phyloP scores from a whole-genome alignment of 768 basidiomycete genomes.

The Calocera cornea region DNA sequence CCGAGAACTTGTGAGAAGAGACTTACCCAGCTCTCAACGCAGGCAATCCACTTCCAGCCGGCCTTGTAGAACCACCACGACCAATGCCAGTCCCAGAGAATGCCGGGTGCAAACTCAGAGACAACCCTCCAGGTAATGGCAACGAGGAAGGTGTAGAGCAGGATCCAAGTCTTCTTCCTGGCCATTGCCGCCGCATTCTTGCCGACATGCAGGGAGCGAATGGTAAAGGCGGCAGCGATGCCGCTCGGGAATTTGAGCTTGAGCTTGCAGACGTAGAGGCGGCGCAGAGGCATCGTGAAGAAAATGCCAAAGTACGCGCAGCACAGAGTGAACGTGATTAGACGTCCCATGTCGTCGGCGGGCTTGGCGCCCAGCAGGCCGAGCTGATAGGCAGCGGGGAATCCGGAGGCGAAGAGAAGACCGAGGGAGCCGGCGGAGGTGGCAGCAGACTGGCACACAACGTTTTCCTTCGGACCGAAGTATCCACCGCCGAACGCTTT shows the following conservation, averaged over 20 bases:
- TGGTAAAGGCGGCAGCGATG: constrained; percentile 52
- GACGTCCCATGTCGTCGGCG: constrained; percentile 38
- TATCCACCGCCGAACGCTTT: constrained; percentile 39
- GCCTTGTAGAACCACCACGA: constrained; percentile 46
- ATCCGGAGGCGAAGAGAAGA: constrained; percentile 44
- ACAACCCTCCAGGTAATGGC: constrained; percentile 42
- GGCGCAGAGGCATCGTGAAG: constrained; percentile 50
- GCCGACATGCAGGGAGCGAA: constrained; percentile 45
- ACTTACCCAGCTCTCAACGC: constrained; percentile 42
- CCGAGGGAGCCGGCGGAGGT: constrained; percentile 29
- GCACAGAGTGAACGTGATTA: constrained; percentile 42
- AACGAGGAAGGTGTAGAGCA: constrained; percentile 34
- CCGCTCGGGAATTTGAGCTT: constrained; percentile 52
- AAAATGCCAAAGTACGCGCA: constrained; percentile 50
- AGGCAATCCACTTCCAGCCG: constrained; percentile 48
- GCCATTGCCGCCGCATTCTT: constrained; percentile 38
- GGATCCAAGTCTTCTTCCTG: constrained; percentile 41
- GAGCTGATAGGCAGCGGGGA: constrained; percentile 49
- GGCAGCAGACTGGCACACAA: constrained; percentile 46
- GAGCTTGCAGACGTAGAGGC: constrained; percentile 49
- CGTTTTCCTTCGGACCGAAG: constrained; percentile 53
- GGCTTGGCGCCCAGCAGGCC: constrained; percentile 35
- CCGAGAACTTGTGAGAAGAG: constrained; percentile 33
- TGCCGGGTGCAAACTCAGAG: constrained; percentile 45
- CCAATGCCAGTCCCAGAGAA: constrained; percentile 52